Percentiles rank a stretch among this genome's conserved stretches.
Evolutionary conservation across 306 rosid species (phyloP).

Genomic region (Hylodesmum podocarpum): DNA sequence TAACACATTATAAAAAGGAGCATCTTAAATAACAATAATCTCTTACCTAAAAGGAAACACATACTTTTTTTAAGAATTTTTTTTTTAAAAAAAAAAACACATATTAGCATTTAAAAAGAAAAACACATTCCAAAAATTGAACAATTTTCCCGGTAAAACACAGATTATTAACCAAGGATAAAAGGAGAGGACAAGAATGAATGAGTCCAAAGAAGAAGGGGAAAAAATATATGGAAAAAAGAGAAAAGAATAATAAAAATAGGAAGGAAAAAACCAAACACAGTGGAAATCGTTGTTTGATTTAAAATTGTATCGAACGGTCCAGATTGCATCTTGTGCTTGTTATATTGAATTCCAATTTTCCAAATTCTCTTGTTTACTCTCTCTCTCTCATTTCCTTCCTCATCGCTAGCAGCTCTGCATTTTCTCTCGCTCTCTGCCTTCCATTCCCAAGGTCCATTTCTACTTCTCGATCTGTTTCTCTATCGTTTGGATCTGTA

Average conservation of each 20-base stretch:
- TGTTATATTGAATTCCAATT: conserved; percentile 41
- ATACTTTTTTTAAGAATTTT: too few species aligned
- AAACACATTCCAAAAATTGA: neutral
- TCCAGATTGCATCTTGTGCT: conserved; percentile 37
- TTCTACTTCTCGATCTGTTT: conserved; percentile 21
- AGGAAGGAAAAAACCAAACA: neutral
- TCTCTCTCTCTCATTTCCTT: conserved; percentile 19
- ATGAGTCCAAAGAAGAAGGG: neutral
- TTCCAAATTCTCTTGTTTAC: conserved; percentile 32
- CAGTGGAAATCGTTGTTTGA: conserved; percentile 27
- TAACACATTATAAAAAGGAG: neutral
- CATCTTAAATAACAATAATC: neutral
- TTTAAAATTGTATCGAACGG: conserved; percentile 58
- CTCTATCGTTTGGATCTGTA: conserved; percentile 35
- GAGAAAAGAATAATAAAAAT: neutral
- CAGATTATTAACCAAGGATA: neutral
- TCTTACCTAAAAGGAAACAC: neutral
- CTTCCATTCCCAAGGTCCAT: conserved; percentile 51
- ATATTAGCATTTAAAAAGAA: too few species aligned
- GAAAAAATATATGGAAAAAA: neutral
- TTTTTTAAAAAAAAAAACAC: too few species aligned
- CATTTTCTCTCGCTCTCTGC: conserved; percentile 32
- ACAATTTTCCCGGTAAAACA: neutral
- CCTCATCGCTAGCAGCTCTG: neutral
- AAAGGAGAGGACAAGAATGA: neutral